Conservation (phyloP, 1,139 yeast genomes). For the Taiozyma onychis region DNA sequence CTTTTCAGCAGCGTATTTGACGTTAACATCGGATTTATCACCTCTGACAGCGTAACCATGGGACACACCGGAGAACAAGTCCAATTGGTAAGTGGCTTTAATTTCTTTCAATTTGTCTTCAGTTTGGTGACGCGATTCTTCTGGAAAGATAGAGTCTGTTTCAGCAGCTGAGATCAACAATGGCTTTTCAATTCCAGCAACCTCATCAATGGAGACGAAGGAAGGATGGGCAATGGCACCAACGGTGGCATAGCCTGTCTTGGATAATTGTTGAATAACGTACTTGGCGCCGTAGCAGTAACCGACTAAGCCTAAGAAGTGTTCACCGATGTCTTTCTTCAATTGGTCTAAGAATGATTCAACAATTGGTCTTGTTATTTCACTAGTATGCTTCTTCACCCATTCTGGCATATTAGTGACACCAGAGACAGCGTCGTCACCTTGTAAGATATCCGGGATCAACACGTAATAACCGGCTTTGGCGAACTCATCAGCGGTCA, state of each 20-base stretch:
- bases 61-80: conserved; percentile 51
- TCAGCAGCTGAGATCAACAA: conserved; percentile 70
- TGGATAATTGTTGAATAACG: conserved; percentile 47
- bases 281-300: conserved; percentile 84
- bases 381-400: conserved; percentile 49
- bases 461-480: conserved; percentile 59
- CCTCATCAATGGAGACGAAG: conserved; percentile 56
- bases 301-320: conserved; percentile 58
- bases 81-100: conserved; percentile 50
- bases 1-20: conserved; percentile 67
- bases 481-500: conserved; percentile 69
- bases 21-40: conserved; percentile 48
- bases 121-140: conserved; percentile 54
- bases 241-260: conserved; percentile 43
- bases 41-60: conserved; percentile 84
- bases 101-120: conserved; percentile 49
- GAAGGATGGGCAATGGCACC: conserved; percentile 85
- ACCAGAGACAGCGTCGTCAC: conserved; percentile 36
- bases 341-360: conserved; percentile 40
- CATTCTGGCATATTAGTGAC: conserved; percentile 38
- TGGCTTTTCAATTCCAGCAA: conserved; percentile 54
- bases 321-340: conserved; percentile 40
- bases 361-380: conserved; percentile 36
- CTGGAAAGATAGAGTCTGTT: conserved; percentile 54
- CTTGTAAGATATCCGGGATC: conserved; percentile 66